Conservation (phyloP, 345 rosid genomes). For the Iberis pinnata region DNA sequence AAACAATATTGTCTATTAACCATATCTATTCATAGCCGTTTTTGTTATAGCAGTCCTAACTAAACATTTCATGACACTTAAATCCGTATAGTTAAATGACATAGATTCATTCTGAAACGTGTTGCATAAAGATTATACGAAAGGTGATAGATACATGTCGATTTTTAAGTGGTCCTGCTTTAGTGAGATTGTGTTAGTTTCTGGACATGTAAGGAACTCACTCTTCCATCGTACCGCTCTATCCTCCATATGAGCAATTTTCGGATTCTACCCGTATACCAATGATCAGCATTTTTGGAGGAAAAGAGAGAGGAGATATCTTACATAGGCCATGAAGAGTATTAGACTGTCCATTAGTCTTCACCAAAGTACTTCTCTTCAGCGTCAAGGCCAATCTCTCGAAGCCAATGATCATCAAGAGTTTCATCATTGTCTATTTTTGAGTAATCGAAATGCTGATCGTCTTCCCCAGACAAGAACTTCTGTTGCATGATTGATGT, state of each 20-base stretch:
- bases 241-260: too few species aligned
- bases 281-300: neutral
- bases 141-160: too few species aligned
- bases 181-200: neutral
- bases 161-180: too few species aligned
- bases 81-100: too few species aligned
- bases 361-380: constrained; percentile 85
- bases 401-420: constrained; percentile 90
- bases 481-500: constrained; percentile 79
- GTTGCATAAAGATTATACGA: too few species aligned
- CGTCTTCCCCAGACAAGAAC: constrained; percentile 85
- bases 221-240: neutral
- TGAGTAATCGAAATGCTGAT: constrained; percentile 70
- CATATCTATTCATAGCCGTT: too few species aligned
- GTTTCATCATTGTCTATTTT: constrained; percentile 80
- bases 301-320: neutral
- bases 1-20: too few species aligned
- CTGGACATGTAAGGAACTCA: neutral
- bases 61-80: too few species aligned
- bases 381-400: constrained; percentile 70
- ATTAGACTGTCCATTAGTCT: constrained; percentile 16
- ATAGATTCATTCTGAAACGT: too few species aligned
- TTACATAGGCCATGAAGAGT: neutral
- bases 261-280: neutral
- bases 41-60: too few species aligned